phyloP scores from a whole-genome alignment of 371 early-diverging fungal species.

The Haplosporangium sp. region DNA sequence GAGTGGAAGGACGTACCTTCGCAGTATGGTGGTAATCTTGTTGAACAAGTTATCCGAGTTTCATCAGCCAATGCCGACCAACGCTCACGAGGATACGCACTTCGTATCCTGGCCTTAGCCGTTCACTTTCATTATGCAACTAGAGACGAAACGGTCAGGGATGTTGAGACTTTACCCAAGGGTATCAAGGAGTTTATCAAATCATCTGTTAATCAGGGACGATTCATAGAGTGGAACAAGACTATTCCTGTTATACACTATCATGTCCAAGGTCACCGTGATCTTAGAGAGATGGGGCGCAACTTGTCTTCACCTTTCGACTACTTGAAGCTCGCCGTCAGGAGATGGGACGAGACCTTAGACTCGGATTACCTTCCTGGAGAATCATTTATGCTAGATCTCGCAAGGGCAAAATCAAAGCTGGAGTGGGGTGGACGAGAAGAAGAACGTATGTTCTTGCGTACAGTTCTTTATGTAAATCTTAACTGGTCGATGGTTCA shows the following conservation, averaged over 20 bases:
- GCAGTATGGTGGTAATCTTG: conserved; percentile 21
- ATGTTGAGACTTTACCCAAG: conserved; percentile 30
- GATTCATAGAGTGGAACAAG: conserved; percentile 40
- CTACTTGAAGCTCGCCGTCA: conserved; percentile 38
- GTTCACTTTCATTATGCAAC: conserved; percentile 35
- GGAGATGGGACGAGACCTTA: conserved; percentile 45
- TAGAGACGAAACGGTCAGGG: conserved; percentile 6
- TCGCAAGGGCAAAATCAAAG: conserved; percentile 35
- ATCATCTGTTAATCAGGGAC: conserved; percentile 13
- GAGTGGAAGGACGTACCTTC: conserved; percentile 22
- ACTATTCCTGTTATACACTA: conserved; percentile 48
- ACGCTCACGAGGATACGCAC: conserved; percentile 35
- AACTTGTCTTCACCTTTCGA: conserved; percentile 27
- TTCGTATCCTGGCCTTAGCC: conserved; percentile 44
- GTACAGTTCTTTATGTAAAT: conserved; percentile 41
- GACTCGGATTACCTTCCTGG: conserved; percentile 46
- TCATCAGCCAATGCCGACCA: conserved; percentile 35
- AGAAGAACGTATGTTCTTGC: conserved; percentile 26
- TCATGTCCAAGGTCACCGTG: conserved; percentile 30
- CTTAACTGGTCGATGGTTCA: conserved; percentile 53
- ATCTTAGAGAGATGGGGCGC: conserved; percentile 22
- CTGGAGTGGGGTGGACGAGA: conserved; percentile 30
- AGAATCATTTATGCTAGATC: conserved; percentile 48
- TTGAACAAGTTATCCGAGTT: conserved; percentile 23
- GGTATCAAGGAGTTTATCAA: conserved; percentile 39